phyloP scores from a whole-genome alignment of 2,329 filamentous ascomycete species.

The Aspergillus sojae region DNA sequence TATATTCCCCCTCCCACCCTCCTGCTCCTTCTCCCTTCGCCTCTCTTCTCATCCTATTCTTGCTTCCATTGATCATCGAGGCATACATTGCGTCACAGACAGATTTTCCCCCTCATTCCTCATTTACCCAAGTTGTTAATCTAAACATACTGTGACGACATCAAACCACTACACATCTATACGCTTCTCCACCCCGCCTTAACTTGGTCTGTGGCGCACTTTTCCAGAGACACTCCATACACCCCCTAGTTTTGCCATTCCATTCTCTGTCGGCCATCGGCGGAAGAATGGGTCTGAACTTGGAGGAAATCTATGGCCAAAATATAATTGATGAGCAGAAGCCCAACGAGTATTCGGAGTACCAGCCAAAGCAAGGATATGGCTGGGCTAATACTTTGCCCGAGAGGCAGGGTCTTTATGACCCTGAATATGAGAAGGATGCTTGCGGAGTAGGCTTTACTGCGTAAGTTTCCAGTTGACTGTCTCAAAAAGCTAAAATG shows the following conservation, averaged over 20 bases:
- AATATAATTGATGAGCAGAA: slow-evolving; percentile 48
- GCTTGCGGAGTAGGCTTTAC: slow-evolving; percentile 99
- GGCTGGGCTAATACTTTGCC: slow-evolving; percentile 95
- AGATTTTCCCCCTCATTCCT: slow-evolving; percentile 9
- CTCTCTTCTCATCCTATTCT: slow-evolving; percentile 5
- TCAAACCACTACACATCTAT: slow-evolving; percentile 17
- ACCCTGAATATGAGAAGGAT: slow-evolving; percentile 96
- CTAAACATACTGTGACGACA: slow-evolving; percentile 30
- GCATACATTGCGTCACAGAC: slow-evolving; percentile 26
- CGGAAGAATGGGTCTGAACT: slow-evolving; percentile 55
- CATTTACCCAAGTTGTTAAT: slow-evolving; percentile 26
- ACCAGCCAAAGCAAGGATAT: slow-evolving; percentile 66
- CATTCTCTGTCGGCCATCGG: slow-evolving; percentile 45
- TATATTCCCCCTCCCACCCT: slow-evolving; percentile 18
- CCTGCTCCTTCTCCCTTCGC: slow-evolving; percentile 18
- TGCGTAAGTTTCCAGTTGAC: slow-evolving; percentile 65
- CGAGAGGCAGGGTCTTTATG: slow-evolving; percentile 97
- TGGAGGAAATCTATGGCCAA: slow-evolving; percentile 52
- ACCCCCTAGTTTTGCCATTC: slow-evolving; percentile 25
- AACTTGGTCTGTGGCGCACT: slow-evolving; percentile 23
- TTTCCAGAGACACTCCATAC: slow-evolving; percentile 14
- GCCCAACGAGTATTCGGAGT: slow-evolving; percentile 54
- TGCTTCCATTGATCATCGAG: slow-evolving; percentile 12
- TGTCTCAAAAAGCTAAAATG: not conserved
- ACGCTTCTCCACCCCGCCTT: slow-evolving; percentile 19